phyloP scores from a whole-genome alignment of 768 basidiomycete genomes.

The Termitomyces sp. region DNA sequence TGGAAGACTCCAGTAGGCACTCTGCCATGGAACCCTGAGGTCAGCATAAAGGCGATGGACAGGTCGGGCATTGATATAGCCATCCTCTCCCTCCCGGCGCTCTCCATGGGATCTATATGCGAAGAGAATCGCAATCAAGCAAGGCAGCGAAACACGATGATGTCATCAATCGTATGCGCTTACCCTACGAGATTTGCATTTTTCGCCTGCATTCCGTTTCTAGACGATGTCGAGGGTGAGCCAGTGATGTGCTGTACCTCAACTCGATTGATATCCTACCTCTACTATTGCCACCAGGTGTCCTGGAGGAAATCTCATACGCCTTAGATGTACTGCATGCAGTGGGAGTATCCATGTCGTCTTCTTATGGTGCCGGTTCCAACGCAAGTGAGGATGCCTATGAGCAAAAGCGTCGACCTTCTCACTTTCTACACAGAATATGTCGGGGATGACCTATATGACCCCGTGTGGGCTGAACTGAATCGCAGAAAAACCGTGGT shows the following conservation, averaged over 20 bases:
- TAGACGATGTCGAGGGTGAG: constrained; percentile 57
- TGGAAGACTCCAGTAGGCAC: constrained; percentile 61
- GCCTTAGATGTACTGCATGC: constrained; percentile 57
- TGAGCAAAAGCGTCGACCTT: neutral
- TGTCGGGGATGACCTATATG: constrained; percentile 58
- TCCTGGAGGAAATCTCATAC: constrained; percentile 53
- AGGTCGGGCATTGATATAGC: constrained; percentile 48
- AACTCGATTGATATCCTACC: neutral
- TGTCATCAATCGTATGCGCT: constrained; percentile 40
- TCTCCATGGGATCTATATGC: constrained; percentile 32
- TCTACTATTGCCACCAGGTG: constrained; percentile 31
- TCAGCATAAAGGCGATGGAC: constrained; percentile 63
- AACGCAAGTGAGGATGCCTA: constrained; percentile 40
- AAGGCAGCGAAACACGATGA: constrained; percentile 42
- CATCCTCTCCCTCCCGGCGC: constrained; percentile 63
- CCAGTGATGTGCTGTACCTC: neutral
- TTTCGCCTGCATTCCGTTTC: constrained; percentile 59
- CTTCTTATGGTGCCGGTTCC: constrained; percentile 56
- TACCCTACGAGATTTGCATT: constrained; percentile 62
- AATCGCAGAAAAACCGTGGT: constrained; percentile 53
- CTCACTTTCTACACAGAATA: constrained; percentile 38
- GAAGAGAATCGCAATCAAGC: constrained; percentile 34
- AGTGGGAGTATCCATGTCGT: constrained; percentile 60
- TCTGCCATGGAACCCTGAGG: constrained; percentile 57
- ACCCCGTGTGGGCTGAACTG: constrained; percentile 68